Base-by-base conservation (phyloP, 139 green algal species). In the Chlamydomonas sphaeroides region DNA sequence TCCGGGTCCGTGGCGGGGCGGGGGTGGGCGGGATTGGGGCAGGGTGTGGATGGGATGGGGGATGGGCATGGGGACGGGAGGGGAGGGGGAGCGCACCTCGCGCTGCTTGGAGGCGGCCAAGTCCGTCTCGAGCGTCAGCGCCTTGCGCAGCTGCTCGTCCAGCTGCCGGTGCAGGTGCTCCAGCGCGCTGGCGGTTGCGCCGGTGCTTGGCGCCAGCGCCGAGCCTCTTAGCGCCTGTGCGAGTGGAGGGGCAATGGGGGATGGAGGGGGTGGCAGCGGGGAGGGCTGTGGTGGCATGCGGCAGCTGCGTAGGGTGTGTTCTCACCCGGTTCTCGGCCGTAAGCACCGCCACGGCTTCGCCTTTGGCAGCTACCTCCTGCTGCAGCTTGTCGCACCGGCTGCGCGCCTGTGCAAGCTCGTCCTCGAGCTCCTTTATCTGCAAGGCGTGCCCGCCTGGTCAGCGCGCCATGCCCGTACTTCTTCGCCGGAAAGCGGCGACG, bases 371-470 rank as follows among this genome's bases (percentile, higher is more conserved):
- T 0, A 88, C 66, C 67, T 86, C 69, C 38, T 79, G 69, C 65
- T 86, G 66, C 62, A 89, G 69, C 53, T 84, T 67, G 8, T 84
- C 68, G 23, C n/a, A 35, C 1, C 49, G 51, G 3, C 11, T 15
- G 4, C 61, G 41, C 4, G 65, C 20, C 1, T 73, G 15, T 30
- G 53, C 28, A 30, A 89, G 49, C 49, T 88, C 69, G 10, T 86
- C 81, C 51, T 92, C 88, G 1, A 92, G 86, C 61, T 92, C 83
- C 59, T 90, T 80, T 38, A 92, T 90, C 86, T 90, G 78, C 74
- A 69, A 18, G n/a, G n/a, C n/a, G n/a, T n/a, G n/a, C n/a, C n/a
- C n/a, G n/a, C n/a, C n/a, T n/a, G n/a, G n/a, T n/a, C n/a, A n/a
- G n/a, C n/a, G n/a, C n/a, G n/a, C n/a, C n/a, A n/a, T n/a, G n/a